Evolutionary conservation across 805 yeast genomes (phyloP).

Genomic region (Pichia phayaonensis): DNA sequence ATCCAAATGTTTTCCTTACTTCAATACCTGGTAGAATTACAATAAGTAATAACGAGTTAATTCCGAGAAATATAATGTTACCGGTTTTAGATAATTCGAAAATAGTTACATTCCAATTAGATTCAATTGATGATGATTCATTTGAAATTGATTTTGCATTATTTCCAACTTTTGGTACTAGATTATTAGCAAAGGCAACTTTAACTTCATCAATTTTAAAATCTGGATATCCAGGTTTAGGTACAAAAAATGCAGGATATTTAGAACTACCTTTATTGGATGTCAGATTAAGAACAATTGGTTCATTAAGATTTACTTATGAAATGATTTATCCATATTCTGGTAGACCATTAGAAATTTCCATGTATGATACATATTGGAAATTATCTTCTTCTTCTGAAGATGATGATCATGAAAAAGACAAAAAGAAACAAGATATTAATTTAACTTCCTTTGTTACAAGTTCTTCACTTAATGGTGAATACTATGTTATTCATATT

Average conservation of each 20-base stretch:
- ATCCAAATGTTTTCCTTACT: slow-evolving; percentile 35
- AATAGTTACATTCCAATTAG: slow-evolving; percentile 73
- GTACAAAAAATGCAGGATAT: slow-evolving; percentile 32
- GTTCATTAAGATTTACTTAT: slow-evolving; percentile 68
- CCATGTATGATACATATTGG: slow-evolving; percentile 96
- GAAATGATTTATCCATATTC: slow-evolving; percentile 85
- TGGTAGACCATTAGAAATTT: slow-evolving; percentile 77
- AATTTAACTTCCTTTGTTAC: slow-evolving; percentile 66
- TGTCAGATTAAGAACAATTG: slow-evolving; percentile 70
- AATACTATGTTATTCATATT: slow-evolving; percentile 61
- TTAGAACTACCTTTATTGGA: slow-evolving; percentile 71
- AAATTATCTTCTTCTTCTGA: slow-evolving; percentile 61
- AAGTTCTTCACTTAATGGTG: slow-evolving; percentile 83
- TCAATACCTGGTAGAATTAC: slow-evolving; percentile 78
- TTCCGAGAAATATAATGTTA: slow-evolving; percentile 77
- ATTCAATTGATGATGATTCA: slow-evolving; percentile 54
- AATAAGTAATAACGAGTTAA: slow-evolving; percentile 67
- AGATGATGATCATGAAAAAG: slow-evolving; percentile 2
- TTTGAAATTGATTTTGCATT: slow-evolving; percentile 82
- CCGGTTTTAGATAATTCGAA: slow-evolving; percentile 68
- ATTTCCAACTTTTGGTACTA: slow-evolving; percentile 91
- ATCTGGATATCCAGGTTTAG: slow-evolving; percentile 29
- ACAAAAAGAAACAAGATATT: slow-evolving; percentile 10
- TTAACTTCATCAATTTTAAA: slow-evolving; percentile 54
- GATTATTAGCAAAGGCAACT: slow-evolving; percentile 82